Conservation (phyloP, 257 asterid genomes). For the Verbascum thapsus region DNA sequence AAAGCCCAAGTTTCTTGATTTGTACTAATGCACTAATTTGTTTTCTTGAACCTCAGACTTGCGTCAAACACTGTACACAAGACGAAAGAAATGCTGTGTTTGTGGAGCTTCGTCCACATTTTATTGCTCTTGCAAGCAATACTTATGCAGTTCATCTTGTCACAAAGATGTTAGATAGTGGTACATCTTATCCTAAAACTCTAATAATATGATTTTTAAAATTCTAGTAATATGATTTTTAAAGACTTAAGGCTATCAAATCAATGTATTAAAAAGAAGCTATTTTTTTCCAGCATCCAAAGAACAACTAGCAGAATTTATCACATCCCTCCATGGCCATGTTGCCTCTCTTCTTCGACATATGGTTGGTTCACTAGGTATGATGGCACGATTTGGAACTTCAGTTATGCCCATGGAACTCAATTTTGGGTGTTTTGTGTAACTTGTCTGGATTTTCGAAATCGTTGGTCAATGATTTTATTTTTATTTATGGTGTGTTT, state of each 20-base stretch:
- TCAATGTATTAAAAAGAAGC: constrained; percentile 15
- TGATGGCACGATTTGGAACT: too few relatives aligned
- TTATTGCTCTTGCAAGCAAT: constrained; percentile 63
- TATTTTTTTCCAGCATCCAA: constrained; percentile 65
- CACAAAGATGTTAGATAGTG: constrained; percentile 79
- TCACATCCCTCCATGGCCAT: constrained; percentile 79
- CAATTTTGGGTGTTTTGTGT: too few relatives aligned
- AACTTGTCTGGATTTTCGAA: too few relatives aligned
- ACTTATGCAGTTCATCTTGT: constrained; percentile 88
- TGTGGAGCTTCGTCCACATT: constrained; percentile 74
- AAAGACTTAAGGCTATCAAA: not conserved
- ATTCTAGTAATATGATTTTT: too few relatives aligned
- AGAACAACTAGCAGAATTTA: constrained; percentile 72
- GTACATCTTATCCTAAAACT: constrained; percentile 40
- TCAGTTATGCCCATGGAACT: too few relatives aligned
- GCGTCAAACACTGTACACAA: constrained; percentile 82
- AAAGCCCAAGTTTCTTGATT: constrained; percentile 28
- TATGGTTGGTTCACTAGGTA: constrained; percentile 96
- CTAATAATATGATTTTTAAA: not conserved
- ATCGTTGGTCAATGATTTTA: not conserved
- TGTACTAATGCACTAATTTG: not conserved
- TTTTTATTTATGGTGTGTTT: not conserved
- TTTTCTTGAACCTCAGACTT: constrained; percentile 56
- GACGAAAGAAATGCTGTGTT: constrained; percentile 78
- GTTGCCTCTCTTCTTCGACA: constrained; percentile 83